These are phyloP conservation scores for Oryza longistaminata DNA, from an alignment of 176 grass and related monocot genomes.

Conservation along the genomic window DNA sequence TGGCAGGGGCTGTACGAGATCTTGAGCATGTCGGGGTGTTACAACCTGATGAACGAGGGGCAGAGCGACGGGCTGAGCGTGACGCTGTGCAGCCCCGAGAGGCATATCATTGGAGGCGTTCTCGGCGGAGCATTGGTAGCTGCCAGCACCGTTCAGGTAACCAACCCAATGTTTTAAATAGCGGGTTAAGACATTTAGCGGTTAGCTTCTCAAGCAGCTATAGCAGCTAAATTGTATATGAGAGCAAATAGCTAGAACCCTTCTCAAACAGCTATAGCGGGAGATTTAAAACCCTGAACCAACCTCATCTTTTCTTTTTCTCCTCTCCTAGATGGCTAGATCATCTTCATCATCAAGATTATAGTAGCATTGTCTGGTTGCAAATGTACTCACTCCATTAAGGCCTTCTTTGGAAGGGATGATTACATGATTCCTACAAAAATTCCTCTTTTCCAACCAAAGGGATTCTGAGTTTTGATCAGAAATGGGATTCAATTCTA, in stretches of 20 bases:
- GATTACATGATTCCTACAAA: background rate
- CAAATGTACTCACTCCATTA: background rate
- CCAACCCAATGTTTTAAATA: background rate
- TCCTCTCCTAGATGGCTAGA: background rate
- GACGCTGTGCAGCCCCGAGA: conserved; percentile 67
- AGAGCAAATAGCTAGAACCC: no score
- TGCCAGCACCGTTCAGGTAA: conserved; percentile 68
- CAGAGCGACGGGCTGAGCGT: conserved; percentile 54
- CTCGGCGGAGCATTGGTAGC: conserved; percentile 60
- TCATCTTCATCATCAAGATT: no score
- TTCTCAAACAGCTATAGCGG: no score
- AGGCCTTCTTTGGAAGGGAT: background rate
- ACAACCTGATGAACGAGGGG: conserved; percentile 59
- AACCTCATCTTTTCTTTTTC: background rate
- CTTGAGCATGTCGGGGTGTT: conserved; percentile 63
- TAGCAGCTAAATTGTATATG: no score
- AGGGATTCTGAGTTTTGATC: no score
- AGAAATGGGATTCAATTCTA: background rate
- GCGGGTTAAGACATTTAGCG: no score
- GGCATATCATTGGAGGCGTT: conserved; percentile 69
- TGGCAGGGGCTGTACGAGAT: conserved; percentile 74
- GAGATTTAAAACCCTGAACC: background rate
- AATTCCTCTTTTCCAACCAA: no score
- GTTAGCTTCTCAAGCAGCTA: no score
- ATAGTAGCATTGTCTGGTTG: background rate